Base-by-base conservation (phyloP, 2,329 filamentous ascomycete genomes). In the Talaromyces pinophilus region DNA sequence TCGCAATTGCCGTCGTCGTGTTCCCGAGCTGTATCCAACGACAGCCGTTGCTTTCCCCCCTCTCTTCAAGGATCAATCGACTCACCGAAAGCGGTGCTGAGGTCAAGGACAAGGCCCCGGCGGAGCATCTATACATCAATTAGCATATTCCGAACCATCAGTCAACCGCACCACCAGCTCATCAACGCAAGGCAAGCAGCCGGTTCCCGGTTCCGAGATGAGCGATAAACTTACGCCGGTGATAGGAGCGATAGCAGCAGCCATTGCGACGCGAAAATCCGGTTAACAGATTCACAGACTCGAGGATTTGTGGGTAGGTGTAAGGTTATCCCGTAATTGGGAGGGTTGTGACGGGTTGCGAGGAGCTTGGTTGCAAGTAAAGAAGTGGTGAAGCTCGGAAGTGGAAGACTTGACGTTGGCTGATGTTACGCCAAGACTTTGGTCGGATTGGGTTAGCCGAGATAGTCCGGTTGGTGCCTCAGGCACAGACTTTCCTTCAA, bases 11-110 rank as follows among this genome's bases (percentile, higher is more conserved):
- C 19, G 17, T 35, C 61, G 46, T 7, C 10, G 22, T 38, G n/a
- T 40, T 22, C 11, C 33, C 10, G 33, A 25, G 1, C 17, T 3
- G n/a, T 15, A 57, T 22, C 11, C 19, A 35, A 50, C 33, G 48
- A n/a, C 63, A 44, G 60, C 63, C 46, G 44, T 54, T 54, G 25
- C 50, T 10, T 10, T 2, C n/a, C 5, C 17, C 28, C 11, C 28
- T 33, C 52, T 35, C 52, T 33, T 57, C 33, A n/a, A 55, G 8
- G 54, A 13, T 59, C 30, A 48, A 48, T 40, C 42, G 17, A 83
- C 87, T 79, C 82, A 88, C 88, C 88, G 74, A 88, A 80, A 71
- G 87, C 86, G 76, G 88, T 86, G 74, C 85, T 87, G 73, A 90
- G 81, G 79, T 90, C 87, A 72, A 90, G 82, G 72, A 90, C 87